phyloP scores from a whole-genome alignment of 257 asterid genomes.

The Marsdenia floribunda region DNA sequence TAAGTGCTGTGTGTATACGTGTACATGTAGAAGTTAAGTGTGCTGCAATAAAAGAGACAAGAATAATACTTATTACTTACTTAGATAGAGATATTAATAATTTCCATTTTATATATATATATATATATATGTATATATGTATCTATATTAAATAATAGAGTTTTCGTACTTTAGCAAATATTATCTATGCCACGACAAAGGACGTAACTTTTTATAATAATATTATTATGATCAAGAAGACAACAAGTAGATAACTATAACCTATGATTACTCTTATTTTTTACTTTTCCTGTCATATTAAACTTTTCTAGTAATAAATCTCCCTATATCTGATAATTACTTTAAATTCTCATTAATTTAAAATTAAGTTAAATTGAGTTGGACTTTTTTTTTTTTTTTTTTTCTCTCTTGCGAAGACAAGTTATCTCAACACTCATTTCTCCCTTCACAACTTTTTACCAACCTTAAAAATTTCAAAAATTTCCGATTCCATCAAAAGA shows the following conservation, averaged over 20 bases:
- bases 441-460: too few relatives aligned
- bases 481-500: too few relatives aligned
- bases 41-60: constrained; percentile 9
- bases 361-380: too few relatives aligned
- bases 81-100: neutral
- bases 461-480: too few relatives aligned
- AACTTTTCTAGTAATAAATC: too few relatives aligned
- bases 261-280: neutral
- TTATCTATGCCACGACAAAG: neutral
- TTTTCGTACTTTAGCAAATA: neutral
- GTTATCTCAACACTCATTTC: too few relatives aligned
- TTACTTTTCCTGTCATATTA: neutral
- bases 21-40: neutral
- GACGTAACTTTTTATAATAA: neutral
- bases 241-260: constrained; percentile 4
- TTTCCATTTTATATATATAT: neutral
- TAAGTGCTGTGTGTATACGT: neutral
- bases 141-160: neutral
- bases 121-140: too few relatives aligned
- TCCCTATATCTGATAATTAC: too few relatives aligned
- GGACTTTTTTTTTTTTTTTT: too few relatives aligned
- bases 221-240: neutral
- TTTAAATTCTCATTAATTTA: too few relatives aligned
- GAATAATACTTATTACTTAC: neutral
- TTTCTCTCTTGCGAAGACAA: too few relatives aligned